Evolutionary conservation across 2,329 filamentous ascomycete species (phyloP).

Genomic region (Neopestalotiopsis sp.): DNA sequence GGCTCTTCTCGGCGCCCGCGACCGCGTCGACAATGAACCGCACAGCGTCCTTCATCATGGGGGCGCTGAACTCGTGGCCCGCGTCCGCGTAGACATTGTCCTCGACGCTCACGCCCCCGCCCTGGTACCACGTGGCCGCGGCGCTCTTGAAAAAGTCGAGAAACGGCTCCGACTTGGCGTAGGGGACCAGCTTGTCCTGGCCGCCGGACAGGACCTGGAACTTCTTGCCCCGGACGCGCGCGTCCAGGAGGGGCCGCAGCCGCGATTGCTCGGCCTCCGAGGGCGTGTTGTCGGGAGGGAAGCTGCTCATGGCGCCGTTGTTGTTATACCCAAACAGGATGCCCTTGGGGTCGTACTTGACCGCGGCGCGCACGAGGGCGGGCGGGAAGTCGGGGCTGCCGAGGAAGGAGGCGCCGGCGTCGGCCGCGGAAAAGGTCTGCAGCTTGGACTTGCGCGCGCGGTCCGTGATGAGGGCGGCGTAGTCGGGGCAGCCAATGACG

Average conservation of each 20-base stretch:
- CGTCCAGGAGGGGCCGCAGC: conserved; percentile 51
- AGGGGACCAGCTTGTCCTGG: conserved; percentile 75
- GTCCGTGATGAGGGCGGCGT: conserved; percentile 75
- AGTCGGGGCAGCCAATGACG: conserved; percentile 91
- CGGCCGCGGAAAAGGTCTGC: conserved; percentile 59
- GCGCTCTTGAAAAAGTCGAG: conserved; percentile 65
- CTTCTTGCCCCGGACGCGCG: conserved; percentile 63
- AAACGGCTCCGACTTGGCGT: conserved; percentile 64
- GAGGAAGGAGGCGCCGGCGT: conserved; percentile 68
- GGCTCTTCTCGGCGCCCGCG: conserved; percentile 34
- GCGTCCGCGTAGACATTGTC: conserved; percentile 72
- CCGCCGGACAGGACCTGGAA: conserved; percentile 69
- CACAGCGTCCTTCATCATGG: conserved; percentile 71
- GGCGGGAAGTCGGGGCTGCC: conserved; percentile 79
- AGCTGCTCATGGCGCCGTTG: conserved; percentile 34
- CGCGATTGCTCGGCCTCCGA: conserved; percentile 44
- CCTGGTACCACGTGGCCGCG: conserved; percentile 55
- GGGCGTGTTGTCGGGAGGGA: conserved; percentile 26
- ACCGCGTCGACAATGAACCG: conserved; percentile 63
- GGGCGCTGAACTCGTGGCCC: conserved; percentile 70
- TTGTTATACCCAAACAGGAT: conserved; percentile 64
- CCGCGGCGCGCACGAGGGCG: conserved; percentile 66
- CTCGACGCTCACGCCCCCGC: conserved; percentile 61
- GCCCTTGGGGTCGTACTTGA: conserved; percentile 75
- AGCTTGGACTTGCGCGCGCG: conserved; percentile 76